phyloP scores from a whole-genome alignment of 208 protist species.

The Borovskyia barvae region DNA sequence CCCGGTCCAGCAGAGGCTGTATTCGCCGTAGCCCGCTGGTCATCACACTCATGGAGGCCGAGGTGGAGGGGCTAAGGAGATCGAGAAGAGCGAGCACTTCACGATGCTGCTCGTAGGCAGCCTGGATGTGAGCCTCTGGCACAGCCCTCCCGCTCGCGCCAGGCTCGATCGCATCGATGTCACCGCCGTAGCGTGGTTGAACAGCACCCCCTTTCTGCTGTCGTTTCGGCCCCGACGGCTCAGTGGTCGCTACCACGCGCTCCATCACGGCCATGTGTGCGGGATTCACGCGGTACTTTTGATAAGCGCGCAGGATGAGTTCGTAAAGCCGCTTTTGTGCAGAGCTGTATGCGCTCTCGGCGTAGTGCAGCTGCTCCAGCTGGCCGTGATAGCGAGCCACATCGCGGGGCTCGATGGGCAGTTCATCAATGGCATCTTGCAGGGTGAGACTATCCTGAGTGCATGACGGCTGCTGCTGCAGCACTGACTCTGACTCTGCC shows the following conservation, averaged over 20 bases:
- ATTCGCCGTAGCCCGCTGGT: conserved; percentile 1
- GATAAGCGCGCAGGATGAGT: conserved; percentile 28
- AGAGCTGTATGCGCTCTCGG: conserved; percentile 1
- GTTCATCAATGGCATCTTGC: background rate
- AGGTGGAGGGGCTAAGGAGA: conserved; percentile 9
- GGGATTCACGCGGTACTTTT: conserved; percentile 35
- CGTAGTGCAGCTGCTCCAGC: conserved; percentile 5
- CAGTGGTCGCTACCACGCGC: background rate
- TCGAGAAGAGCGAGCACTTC: conserved; percentile 17
- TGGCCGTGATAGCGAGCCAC: conserved; percentile 21
- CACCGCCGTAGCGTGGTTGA: no score
- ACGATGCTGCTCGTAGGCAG: conserved; percentile 15
- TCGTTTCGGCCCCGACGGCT: background rate
- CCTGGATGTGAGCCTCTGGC: background rate
- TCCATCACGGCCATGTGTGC: conserved; percentile 50
- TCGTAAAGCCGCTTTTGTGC: conserved; percentile 41
- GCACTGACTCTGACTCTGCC: no score
- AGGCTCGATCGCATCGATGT: no score
- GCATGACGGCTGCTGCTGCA: background rate
- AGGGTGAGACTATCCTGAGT: background rate
- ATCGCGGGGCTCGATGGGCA: conserved; percentile 5
- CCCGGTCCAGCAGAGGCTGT: conserved; percentile 14
- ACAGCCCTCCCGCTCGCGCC: no score
- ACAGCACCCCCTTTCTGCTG: no score
- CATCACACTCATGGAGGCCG: conserved; percentile 2